Evolutionary conservation across 805 yeast species (phyloP), one percentile per base, ranked within the genome.

Genomic region (Candida oleophila): DNA sequence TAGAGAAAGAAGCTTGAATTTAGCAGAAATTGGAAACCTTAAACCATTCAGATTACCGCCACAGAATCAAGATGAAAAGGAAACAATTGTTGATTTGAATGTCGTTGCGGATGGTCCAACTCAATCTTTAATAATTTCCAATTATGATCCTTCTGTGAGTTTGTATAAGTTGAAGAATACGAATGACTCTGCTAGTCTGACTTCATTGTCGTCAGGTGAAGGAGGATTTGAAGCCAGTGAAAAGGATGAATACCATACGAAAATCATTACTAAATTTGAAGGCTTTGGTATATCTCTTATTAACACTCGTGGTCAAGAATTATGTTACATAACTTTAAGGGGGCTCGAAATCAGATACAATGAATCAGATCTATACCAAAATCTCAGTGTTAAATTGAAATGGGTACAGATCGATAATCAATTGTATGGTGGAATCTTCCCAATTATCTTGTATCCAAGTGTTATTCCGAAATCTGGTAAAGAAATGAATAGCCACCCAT

Each of bases 331-430:
- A n/a, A 87, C 91, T 0, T 69, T 88, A 21, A 74, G 89, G 44
- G 97, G 97, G 1, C 60, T 90, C 45, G 97, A 90, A 58, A 49
- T 91, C 16, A 74, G 86, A 39, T 89, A 85, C 64, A 87, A 85
- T 56, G 92, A 89, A 51, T 86, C 97, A 0, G 94, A 89, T 30
- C 65, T 89, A 18, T 89, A 87, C 55, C 96, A 90, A 61, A 88
- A 88, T 15, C 56, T 88, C 38, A 82, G 91, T 51, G 69, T 84
- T 68, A 90, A 89, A 59, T 65, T 91, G 56, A 91, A 92, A 60
- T 95, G 99, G 99, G 71, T 94, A 28, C 99, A 94, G 64, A 75
- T 92, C 41, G 99, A 94, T 62, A 92, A 94, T 58, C 96, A 90
- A 61, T 67, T 92, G 41, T 89, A 83, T 57, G 96, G 96, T 3